Evolutionary conservation across 345 rosid species (phyloP).

Genomic region (Salix udensis): DNA sequence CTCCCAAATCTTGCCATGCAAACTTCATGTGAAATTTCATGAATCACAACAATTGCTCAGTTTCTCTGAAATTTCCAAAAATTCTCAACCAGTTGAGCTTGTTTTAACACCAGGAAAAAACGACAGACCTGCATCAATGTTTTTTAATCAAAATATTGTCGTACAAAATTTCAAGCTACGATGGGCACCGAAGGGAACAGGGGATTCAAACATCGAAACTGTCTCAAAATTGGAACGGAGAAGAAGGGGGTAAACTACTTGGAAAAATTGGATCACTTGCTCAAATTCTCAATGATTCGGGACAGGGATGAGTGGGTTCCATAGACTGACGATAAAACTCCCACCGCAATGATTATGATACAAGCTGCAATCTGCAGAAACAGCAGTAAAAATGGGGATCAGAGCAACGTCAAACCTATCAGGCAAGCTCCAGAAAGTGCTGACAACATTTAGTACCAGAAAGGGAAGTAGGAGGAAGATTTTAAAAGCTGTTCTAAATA

Average conservation of each 20-base stretch:
- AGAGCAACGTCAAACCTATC: neutral
- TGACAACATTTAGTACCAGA: neutral
- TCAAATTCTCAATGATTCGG: conserved; percentile 53
- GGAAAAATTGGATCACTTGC: conserved; percentile 19
- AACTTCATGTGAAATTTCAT: too few species aligned
- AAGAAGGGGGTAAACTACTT: neutral
- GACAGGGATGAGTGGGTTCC: conserved; percentile 72
- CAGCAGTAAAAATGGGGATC: neutral
- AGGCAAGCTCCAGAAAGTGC: neutral
- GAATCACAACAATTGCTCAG: too few species aligned
- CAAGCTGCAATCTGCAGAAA: conserved; percentile 49
- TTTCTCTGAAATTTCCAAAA: too few species aligned
- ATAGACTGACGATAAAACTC: conserved; percentile 52
- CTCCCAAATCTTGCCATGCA: too few species aligned
- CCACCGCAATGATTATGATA: conserved; percentile 56
- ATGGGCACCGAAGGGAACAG: neutral
- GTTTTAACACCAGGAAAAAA: too few species aligned
- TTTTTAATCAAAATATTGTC: neutral
- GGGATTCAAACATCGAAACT: neutral
- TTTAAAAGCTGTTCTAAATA: neutral
- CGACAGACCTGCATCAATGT: too few species aligned
- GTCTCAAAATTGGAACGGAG: neutral
- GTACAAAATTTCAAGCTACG: neutral
- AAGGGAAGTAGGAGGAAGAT: neutral
- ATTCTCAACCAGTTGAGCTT: too few species aligned